Conservation (phyloP, 2,329 filamentous ascomycete species). For the Diplodia scrobiculata region DNA sequence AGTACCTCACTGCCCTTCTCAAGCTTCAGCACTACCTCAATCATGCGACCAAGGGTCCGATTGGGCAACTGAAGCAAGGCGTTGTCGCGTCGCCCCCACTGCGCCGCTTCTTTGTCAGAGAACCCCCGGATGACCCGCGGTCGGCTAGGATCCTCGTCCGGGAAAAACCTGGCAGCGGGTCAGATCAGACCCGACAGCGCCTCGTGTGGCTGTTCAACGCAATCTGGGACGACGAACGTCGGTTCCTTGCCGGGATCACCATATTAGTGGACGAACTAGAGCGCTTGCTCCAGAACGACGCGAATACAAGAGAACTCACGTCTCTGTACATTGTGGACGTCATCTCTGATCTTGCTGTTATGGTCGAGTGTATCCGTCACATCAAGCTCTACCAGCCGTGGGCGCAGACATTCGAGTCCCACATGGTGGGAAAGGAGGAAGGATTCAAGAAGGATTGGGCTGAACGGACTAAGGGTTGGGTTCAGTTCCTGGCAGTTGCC, state of each 20-base stretch:
- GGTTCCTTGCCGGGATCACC: conserved; percentile 43
- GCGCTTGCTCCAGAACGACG: conserved; percentile 47
- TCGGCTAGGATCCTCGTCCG: conserved; percentile 34
- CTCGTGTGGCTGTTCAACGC: conserved; percentile 46
- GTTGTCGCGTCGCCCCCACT: conserved; percentile 49
- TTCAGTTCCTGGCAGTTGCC: conserved; percentile 18
- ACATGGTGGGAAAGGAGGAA: conserved; percentile 22
- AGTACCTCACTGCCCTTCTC: conserved; percentile 47
- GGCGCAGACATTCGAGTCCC: conserved; percentile 47
- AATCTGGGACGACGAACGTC: conserved; percentile 45
- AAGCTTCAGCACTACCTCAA: conserved; percentile 46
- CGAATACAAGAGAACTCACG: conserved; percentile 43
- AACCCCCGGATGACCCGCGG: conserved; percentile 34
- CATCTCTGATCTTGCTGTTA: conserved; percentile 53
- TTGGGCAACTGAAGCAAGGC: conserved; percentile 36
- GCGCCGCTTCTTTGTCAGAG: conserved; percentile 42
- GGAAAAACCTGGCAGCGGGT: conserved; percentile 28
- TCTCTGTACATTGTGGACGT: conserved; percentile 43
- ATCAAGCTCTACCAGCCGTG: conserved; percentile 55
- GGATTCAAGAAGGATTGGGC: conserved; percentile 15
- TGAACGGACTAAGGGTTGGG: conserved; percentile 16
- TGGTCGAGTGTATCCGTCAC: conserved; percentile 51
- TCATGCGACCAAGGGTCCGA: conserved; percentile 40
- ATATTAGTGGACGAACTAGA: conserved; percentile 54
- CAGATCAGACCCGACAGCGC: conserved; percentile 32